Evolutionary conservation across 2,329 filamentous ascomycete genomes (phyloP).

Genomic region (Keithomyces neogunnii): DNA sequence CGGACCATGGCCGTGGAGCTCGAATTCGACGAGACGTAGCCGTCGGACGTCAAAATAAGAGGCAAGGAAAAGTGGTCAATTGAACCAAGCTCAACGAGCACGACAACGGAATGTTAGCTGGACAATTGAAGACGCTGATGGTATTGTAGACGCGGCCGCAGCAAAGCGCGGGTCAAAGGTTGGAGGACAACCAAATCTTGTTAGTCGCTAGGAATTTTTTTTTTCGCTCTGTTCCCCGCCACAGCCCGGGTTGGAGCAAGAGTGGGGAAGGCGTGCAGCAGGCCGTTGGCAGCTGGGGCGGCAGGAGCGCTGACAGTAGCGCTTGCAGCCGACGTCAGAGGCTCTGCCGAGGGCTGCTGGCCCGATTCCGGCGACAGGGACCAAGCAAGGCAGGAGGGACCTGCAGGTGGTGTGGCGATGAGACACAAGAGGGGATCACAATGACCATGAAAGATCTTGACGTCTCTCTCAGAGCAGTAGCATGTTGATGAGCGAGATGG

Average conservation of each 20-base stretch:
- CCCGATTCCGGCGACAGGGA: constrained; percentile 6
- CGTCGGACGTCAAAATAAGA: neutral
- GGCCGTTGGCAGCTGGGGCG: neutral
- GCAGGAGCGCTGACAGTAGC: neutral
- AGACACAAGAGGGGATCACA: neutral
- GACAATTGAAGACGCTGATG: neutral
- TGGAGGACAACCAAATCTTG: too few relatives aligned
- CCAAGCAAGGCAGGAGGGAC: neutral
- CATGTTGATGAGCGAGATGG: constrained; percentile 1
- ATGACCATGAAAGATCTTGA: neutral
- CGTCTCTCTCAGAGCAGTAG: neutral
- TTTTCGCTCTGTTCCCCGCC: constrained; percentile 7
- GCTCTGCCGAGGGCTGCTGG: constrained; percentile 7
- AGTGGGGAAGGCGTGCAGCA: constrained; percentile 1
- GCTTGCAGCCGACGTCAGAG: constrained; percentile 9
- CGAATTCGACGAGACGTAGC: neutral
- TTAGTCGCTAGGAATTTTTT: constrained; percentile 8
- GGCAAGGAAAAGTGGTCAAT: neutral
- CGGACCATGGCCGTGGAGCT: constrained; percentile 62
- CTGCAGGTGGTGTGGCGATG: neutral
- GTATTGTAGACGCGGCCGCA: constrained; percentile 4
- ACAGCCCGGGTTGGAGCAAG: constrained; percentile 1
- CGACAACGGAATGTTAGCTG: neutral
- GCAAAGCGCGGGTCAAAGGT: neutral
- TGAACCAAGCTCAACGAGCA: neutral